Base-by-base conservation (phyloP, 2,329 filamentous ascomycete genomes). In the Diaporthe vaccinii region DNA sequence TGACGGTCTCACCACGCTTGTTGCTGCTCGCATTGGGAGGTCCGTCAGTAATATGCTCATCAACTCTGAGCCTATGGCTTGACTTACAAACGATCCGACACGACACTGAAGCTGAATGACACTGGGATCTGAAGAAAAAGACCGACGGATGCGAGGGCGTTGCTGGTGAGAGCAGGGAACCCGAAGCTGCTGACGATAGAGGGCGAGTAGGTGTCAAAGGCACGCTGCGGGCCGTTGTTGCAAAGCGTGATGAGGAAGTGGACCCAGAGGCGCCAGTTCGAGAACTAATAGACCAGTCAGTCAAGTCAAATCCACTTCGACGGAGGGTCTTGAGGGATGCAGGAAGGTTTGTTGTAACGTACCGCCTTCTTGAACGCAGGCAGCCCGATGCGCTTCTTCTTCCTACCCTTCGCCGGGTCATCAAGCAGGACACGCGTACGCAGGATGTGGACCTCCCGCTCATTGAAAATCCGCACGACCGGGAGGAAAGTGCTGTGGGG, bases 171-270 rank as follows among this genome's bases (percentile, higher is more conserved):
- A 0, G 81, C 79, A 5, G 80, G 81, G 76, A 89, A 91, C 0
- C 89, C 90, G 62, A 91, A 87, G 15, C 84, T 85, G 68, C 82
- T 85, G 74, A 91, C 87, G 62, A 91, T 87, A 8, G 86, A 86
- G 0, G 89, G 89, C 0, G 87, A 85, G 76, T 91, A 90, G 5
- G 89, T 88, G 72, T 88, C 84, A 57, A 89, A 85, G 2, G 85
- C 84, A 80, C 85, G 78, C 78, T 89, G 84, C 25, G 87, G 86
- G 17, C 87, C 81, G 78, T 89, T 85, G 81, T 88, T 89, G 80
- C 83, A 76, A 41, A 89, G 77, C 49, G 89, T 88, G 75, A 91
- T 86, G 25, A 87, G 75, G 8, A 89, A 84, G 69, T 91, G 89
- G 8, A 86, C 81, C 83, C 87, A 87, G n/a, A 91, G 83, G 1